Conservation (phyloP, 2,329 filamentous ascomycete species). For the Ceratocystis albifundus region DNA sequence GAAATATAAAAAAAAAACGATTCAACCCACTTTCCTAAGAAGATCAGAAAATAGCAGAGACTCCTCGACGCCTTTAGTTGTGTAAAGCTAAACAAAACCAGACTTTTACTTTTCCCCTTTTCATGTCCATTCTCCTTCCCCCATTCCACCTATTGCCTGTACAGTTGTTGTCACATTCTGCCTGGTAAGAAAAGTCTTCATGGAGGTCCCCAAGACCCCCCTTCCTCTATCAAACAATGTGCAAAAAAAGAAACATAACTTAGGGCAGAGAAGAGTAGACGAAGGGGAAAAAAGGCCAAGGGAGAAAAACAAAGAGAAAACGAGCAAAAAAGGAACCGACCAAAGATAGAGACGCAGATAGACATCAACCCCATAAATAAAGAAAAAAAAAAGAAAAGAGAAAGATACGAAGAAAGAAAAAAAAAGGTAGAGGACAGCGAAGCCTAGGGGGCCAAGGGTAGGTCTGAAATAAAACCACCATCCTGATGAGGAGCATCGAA, state of each 20-base stretch:
- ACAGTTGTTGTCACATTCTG: not conserved
- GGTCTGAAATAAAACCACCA: not conserved
- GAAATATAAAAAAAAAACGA: constrained; percentile 11
- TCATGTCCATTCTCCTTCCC: not conserved
- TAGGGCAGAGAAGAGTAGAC: not conserved
- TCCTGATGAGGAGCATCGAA: not conserved
- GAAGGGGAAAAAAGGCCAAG: not conserved
- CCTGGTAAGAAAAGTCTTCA: not conserved
- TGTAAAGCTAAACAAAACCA: constrained; percentile 21
- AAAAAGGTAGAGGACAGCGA: not conserved
- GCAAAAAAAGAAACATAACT: not conserved
- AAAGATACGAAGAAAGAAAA: not conserved
- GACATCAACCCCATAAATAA: constrained; percentile 2
- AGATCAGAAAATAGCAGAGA: constrained; percentile 19
- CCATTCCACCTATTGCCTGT: not conserved
- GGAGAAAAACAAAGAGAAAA: constrained; percentile 7
- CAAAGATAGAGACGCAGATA: not conserved
- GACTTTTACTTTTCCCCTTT: constrained; percentile 17
- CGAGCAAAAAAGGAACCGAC: constrained; percentile 5
- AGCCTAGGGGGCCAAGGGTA: not conserved
- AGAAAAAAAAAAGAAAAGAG: constrained; percentile 8
- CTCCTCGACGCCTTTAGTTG: constrained; percentile 23
- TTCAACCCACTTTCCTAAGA: constrained; percentile 20
- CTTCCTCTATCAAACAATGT: not conserved
- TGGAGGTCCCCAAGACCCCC: not conserved